Conservation (phyloP, 2,329 filamentous ascomycete species). For the Penicillium sp. region DNA sequence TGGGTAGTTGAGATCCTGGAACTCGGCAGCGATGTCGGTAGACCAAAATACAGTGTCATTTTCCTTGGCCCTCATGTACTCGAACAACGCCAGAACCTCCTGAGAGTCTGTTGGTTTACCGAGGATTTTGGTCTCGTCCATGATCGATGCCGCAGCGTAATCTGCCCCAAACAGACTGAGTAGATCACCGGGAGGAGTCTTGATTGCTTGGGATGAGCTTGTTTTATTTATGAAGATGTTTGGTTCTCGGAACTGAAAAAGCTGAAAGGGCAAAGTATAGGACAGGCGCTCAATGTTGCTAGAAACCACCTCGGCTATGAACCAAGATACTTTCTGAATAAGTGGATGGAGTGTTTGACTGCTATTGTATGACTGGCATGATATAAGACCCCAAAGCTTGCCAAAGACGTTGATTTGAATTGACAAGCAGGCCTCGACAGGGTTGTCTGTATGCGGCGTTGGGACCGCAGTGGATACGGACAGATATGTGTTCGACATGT, state of each 20-base stretch:
- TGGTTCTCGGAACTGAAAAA: constrained; percentile 75
- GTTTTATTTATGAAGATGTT: constrained; percentile 72
- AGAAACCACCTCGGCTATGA: constrained; percentile 78
- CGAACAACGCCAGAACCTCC: constrained; percentile 76
- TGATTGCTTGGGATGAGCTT: constrained; percentile 72
- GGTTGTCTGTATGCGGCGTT: constrained; percentile 79
- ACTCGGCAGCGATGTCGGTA: constrained; percentile 70
- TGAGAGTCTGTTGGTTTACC: constrained; percentile 72
- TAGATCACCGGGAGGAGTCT: constrained; percentile 79
- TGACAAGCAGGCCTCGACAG: constrained; percentile 82
- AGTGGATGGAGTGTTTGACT: constrained; percentile 85
- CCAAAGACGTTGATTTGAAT: constrained; percentile 84
- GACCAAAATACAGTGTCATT: constrained; percentile 73
- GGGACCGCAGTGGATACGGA: constrained; percentile 81
- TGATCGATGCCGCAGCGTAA: constrained; percentile 77
- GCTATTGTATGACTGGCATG: constrained; percentile 75
- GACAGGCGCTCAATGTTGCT: constrained; percentile 82
- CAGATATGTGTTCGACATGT: constrained; percentile 79
- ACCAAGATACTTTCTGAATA: constrained; percentile 83
- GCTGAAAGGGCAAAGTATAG: constrained; percentile 76
- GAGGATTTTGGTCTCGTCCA: constrained; percentile 79
- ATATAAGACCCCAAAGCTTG: constrained; percentile 82
- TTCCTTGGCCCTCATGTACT: constrained; percentile 73
- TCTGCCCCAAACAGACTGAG: constrained; percentile 80
- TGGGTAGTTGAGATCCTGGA: constrained; percentile 74